phyloP scores from a whole-genome alignment of 441 rosid species.

The Jatropha multifida region DNA sequence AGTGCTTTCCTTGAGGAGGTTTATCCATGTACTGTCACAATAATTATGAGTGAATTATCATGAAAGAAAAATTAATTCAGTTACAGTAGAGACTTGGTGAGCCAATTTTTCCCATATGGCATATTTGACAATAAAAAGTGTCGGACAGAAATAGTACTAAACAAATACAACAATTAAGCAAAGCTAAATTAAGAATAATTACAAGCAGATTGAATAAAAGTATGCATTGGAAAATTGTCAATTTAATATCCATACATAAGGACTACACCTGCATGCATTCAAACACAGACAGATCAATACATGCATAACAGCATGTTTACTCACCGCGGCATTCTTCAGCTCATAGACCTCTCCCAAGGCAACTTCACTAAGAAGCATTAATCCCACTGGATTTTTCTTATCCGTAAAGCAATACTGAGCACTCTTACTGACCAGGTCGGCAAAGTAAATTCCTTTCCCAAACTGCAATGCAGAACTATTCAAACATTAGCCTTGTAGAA shows the following conservation, averaged over 20 bases:
- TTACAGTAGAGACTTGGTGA: background rate
- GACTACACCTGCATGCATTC: background rate
- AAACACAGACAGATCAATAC: background rate
- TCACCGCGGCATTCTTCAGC: slow-evolving; percentile 79
- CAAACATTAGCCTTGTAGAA: slow-evolving; percentile 25
- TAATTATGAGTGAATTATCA: slow-evolving; percentile 2
- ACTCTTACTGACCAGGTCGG: slow-evolving; percentile 99
- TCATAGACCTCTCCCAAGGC: slow-evolving; percentile 83
- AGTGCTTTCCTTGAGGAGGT: slow-evolving; percentile 90
- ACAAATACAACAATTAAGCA: background rate
- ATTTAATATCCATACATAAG: background rate
- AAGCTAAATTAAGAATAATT: background rate
- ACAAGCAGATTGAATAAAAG: background rate
- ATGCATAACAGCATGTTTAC: slow-evolving; percentile 23
- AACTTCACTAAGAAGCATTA: slow-evolving; percentile 94
- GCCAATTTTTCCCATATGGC: background rate
- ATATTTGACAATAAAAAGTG: background rate
- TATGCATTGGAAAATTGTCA: background rate
- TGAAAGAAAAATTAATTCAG: background rate
- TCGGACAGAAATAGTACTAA: background rate
- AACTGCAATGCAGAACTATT: slow-evolving; percentile 49
- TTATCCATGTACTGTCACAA: slow-evolving; percentile 67
- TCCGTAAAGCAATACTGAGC: slow-evolving; percentile 93
- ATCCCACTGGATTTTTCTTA: slow-evolving; percentile 82
- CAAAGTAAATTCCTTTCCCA: slow-evolving; percentile 96